phyloP scores from a whole-genome alignment of 2,329 filamentous ascomycete genomes.

The Fonsecaea nubica region DNA sequence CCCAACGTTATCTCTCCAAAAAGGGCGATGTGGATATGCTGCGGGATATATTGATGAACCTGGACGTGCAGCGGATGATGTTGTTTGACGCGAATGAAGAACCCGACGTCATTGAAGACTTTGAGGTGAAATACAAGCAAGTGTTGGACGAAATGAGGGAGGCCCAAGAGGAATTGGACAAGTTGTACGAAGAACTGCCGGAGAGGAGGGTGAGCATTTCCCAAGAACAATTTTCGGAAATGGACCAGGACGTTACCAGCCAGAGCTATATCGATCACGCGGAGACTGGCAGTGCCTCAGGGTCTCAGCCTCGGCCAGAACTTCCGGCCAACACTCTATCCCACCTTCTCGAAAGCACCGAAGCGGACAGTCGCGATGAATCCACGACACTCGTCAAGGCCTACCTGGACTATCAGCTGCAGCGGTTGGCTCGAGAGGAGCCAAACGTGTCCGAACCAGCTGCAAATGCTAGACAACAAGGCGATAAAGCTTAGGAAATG shows the following conservation, averaged over 20 bases:
- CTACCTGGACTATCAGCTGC: conserved; percentile 22
- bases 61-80: conserved; percentile 11
- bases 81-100: background rate
- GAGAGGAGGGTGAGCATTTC: conserved; percentile 20
- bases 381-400: conserved; percentile 14
- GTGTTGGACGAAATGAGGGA: background rate
- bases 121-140: conserved; percentile 11
- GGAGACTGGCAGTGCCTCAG: background rate
- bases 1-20: conserved; percentile 20
- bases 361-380: background rate
- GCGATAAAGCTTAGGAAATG: background rate
- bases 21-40: conserved; percentile 24
- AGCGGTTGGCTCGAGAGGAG: conserved; percentile 1
- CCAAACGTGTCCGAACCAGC: background rate
- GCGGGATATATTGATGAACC: conserved; percentile 7
- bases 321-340: background rate
- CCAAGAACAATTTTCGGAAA: conserved; percentile 11
- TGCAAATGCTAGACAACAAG: background rate
- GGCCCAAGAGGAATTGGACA: conserved; percentile 16
- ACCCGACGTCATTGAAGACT: background rate
- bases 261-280: background rate
- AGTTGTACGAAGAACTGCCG: conserved; percentile 16
- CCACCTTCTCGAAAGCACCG: background rate
- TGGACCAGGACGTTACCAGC: background rate
- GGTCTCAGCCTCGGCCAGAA: background rate